phyloP scores from a whole-genome alignment of 805 yeast genomes.

The Kluyveromyces starmeri region DNA sequence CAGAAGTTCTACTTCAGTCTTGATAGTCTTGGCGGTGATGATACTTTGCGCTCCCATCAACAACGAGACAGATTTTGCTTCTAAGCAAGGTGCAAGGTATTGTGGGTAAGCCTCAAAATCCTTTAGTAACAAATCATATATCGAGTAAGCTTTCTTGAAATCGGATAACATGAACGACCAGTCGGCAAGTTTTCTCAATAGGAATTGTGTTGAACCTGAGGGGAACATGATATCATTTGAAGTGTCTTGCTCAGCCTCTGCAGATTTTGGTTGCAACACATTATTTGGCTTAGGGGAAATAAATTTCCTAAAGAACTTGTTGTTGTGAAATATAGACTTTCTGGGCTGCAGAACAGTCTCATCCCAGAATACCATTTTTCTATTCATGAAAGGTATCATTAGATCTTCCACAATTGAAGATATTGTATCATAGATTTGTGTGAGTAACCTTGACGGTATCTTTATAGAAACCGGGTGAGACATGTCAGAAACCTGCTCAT shows the following conservation, averaged over 20 bases:
- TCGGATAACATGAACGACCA: conserved; percentile 89
- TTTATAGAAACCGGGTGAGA: conserved; percentile 4
- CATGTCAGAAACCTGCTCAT: conserved; percentile 11
- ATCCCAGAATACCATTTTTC: conserved; percentile 74
- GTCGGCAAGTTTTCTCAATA: conserved; percentile 77
- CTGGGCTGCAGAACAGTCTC: conserved; percentile 72
- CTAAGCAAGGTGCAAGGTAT: conserved; percentile 65
- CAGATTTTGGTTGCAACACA: conserved; percentile 13
- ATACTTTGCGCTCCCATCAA: conserved; percentile 45
- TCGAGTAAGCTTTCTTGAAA: conserved; percentile 72
- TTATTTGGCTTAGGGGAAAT: conserved; percentile 19
- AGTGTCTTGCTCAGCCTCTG: conserved; percentile 35
- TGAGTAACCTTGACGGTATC: conserved; percentile 17
- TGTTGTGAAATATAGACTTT: conserved; percentile 60
- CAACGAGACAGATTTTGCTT: conserved; percentile 71
- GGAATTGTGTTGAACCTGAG: conserved; percentile 58
- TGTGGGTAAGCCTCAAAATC: conserved; percentile 53
- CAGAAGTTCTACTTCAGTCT: conserved; percentile 39
- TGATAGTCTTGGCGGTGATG: conserved; percentile 34
- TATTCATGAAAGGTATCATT: conserved; percentile 74
- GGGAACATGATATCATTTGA: conserved; percentile 48
- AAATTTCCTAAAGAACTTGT: conserved; percentile 45
- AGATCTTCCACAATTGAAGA: conserved; percentile 18
- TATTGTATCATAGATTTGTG: conserved; percentile 20
- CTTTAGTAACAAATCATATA: conserved; percentile 72